A percentile compares a stretch with the other conserved stretches of the same genome.
Conservation (phyloP, 345 rosid genomes). For the Salix exigua region DNA sequence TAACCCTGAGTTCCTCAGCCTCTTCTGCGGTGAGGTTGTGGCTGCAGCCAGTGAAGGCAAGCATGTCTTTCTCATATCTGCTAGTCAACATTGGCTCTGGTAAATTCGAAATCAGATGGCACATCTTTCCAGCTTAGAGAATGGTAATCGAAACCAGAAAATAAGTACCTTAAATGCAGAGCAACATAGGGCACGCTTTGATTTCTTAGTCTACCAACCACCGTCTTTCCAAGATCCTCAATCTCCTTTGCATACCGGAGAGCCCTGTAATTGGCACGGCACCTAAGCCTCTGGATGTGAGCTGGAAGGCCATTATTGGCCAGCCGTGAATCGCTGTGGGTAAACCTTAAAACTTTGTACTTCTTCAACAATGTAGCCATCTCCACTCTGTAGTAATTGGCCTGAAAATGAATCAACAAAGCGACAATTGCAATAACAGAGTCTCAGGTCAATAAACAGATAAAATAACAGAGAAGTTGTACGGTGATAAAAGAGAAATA, state of each 20-base stretch:
- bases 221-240: constrained; percentile 59
- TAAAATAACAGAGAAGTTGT: neutral
- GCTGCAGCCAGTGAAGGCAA: constrained; percentile 96
- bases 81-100: constrained; percentile 7
- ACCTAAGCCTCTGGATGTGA: constrained; percentile 73
- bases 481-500: neutral
- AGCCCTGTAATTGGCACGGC: constrained; percentile 93
- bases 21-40: constrained; percentile 76
- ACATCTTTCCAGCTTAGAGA: neutral
- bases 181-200: constrained; percentile 75
- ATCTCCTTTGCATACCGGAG: constrained; percentile 62
- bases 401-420: constrained; percentile 43
- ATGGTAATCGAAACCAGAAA: neutral
- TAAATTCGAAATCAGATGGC: neutral
- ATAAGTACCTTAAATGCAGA: constrained; percentile 70
- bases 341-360: constrained; percentile 80
- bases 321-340: constrained; percentile 86
- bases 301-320: constrained; percentile 80
- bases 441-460: too few species aligned
- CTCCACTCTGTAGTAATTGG: constrained; percentile 84
- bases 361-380: constrained; percentile 62
- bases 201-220: constrained; percentile 67
- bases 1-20: constrained; percentile 64
- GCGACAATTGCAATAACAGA: neutral
- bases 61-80: constrained; percentile 99